A percentile compares a stretch with the other conserved stretches of the same genome.
These are phyloP conservation scores for Termitomyces heimii DNA, from an alignment of 768 basidiomycete genomes.

Conservation along the genomic window DNA sequence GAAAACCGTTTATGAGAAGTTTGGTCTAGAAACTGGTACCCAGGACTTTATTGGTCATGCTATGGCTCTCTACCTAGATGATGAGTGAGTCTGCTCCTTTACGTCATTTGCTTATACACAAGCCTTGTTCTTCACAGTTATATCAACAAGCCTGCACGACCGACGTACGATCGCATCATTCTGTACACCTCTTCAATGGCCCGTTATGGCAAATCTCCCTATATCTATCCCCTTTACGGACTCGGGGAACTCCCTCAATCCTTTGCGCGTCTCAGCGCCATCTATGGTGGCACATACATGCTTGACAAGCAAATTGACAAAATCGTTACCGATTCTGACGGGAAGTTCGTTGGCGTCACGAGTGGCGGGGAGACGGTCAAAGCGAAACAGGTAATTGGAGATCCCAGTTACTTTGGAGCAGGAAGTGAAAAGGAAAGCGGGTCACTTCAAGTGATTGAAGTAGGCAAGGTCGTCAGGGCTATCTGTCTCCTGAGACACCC, in stretches of 20 bases:
- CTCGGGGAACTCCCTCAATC: constrained; percentile 98
- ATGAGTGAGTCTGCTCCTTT: constrained; percentile 62
- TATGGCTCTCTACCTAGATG: constrained; percentile 97
- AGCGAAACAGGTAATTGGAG: constrained; percentile 97
- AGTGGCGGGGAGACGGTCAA: constrained; percentile 89
- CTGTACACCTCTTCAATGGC: constrained; percentile 99
- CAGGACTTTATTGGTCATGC: constrained; percentile 99
- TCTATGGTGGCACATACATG: constrained; percentile 99
- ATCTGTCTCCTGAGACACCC: constrained; percentile 99
- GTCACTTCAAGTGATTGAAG: constrained; percentile 85
- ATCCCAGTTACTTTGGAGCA: constrained; percentile 94
- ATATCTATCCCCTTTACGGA: constrained; percentile 98
- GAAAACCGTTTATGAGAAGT: constrained; percentile 94
- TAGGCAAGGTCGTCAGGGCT: constrained; percentile 91
- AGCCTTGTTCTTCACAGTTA: constrained; percentile 51
- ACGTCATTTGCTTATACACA: neutral
- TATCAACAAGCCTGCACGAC: constrained; percentile 85
- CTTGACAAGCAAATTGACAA: constrained; percentile 92
- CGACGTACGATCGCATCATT: constrained; percentile 90
- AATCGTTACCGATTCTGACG: constrained; percentile 79
- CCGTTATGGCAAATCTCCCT: constrained; percentile 98
- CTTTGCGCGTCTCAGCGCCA: constrained; percentile 95
- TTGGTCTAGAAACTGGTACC: constrained; percentile 93
- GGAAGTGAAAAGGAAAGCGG: constrained; percentile 59
- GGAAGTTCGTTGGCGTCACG: constrained; percentile 91